phyloP scores from a whole-genome alignment of 192 early-diverging fungal species.

The Podila verticillata region DNA sequence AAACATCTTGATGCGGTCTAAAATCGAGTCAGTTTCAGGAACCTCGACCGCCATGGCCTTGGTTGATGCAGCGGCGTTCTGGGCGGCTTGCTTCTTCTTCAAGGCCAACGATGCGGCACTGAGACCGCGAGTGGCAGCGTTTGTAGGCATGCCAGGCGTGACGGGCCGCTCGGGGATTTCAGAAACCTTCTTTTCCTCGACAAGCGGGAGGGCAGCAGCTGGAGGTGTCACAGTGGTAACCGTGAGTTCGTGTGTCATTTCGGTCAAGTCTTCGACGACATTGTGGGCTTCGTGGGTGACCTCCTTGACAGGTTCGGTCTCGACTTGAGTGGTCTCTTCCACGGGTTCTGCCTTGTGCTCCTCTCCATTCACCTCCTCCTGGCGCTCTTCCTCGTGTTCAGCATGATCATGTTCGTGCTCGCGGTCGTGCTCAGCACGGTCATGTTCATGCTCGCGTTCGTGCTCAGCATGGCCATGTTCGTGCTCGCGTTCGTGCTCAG shows the following conservation, averaged over 20 bases:
- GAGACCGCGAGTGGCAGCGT: constrained; percentile 10
- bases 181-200: constrained; percentile 12
- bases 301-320: not conserved
- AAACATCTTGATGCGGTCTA: constrained; percentile 39
- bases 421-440: not conserved
- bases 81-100: constrained; percentile 50
- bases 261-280: not conserved
- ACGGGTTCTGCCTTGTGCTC: not conserved
- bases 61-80: constrained; percentile 9
- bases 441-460: not conserved
- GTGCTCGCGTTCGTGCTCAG: not conserved
- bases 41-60: constrained; percentile 29
- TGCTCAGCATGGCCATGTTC: not conserved
- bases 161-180: constrained; percentile 11
- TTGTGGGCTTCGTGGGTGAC: not conserved
- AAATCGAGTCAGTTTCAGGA: constrained; percentile 38
- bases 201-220: not conserved
- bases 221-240: not conserved
- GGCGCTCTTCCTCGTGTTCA: not conserved
- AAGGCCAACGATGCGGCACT: constrained; percentile 20
- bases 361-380: not conserved
- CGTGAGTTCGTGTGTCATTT: not conserved
- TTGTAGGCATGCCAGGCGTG: constrained; percentile 6
- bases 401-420: not conserved
- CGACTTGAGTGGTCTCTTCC: not conserved